A percentile compares a stretch with the other conserved stretches of the same genome.
These are phyloP conservation scores for Eucalyptus sp. DNA, from an alignment of 345 rosid genomes.

Conservation along the genomic window DNA sequence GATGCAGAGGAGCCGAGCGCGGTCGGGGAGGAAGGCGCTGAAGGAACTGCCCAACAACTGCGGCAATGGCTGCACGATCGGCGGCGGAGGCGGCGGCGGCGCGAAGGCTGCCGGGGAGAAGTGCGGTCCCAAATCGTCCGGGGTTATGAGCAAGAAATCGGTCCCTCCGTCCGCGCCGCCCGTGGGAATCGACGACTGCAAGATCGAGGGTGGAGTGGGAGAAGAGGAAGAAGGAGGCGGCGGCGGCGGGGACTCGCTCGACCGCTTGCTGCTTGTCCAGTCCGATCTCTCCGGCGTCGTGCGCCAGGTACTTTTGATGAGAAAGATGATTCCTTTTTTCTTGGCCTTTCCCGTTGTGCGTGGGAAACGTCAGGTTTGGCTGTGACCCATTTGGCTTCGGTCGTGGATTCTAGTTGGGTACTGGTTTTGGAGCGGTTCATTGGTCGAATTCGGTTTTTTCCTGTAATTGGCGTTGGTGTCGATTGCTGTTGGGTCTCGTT, in stretches of 20 bases:
- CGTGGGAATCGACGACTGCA: neutral
- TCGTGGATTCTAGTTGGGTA: neutral
- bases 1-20: conserved; percentile 23
- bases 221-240: conserved; percentile 1
- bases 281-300: conserved; percentile 53
- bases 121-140: neutral
- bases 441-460: neutral
- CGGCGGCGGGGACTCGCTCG: conserved; percentile 19
- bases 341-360: neutral
- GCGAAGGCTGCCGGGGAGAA: neutral
- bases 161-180: neutral
- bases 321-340: neutral
- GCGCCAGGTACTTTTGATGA: conserved; percentile 31
- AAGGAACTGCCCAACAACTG: conserved; percentile 13
- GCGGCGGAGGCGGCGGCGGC: neutral
- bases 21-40: conserved; percentile 22
- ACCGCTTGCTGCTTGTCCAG: conserved; percentile 51
- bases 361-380: neutral
- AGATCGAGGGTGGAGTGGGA: neutral
- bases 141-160: conserved; percentile 2
- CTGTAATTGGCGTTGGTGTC: neutral
- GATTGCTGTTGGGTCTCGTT: neutral
- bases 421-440: neutral
- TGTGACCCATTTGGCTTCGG: neutral
- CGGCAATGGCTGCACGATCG: neutral